Evolutionary conservation across 352 stramenopile genomes (phyloP).

Genomic region (Pythium volutum): DNA sequence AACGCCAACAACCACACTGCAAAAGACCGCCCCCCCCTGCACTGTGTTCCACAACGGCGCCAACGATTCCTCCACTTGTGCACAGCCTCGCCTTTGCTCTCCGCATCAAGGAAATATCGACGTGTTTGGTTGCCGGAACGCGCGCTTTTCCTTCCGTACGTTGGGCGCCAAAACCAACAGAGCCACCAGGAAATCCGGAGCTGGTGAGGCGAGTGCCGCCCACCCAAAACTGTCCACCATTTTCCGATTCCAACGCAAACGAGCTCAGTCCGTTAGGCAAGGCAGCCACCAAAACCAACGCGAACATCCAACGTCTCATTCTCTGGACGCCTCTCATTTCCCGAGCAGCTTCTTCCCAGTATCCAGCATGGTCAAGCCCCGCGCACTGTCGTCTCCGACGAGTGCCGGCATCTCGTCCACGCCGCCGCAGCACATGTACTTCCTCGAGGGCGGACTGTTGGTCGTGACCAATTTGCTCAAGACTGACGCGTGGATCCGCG

Average conservation of each 20-base stretch:
- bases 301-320: neutral
- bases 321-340: neutral
- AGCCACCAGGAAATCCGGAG: neutral
- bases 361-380: constrained; percentile 8
- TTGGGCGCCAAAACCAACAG: neutral
- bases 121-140: too few relatives aligned
- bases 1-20: neutral
- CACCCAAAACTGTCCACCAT: constrained; percentile 1
- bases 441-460: constrained; percentile 66
- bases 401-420: constrained; percentile 12
- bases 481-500: constrained; percentile 64
- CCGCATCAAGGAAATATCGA: neutral
- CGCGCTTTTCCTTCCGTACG: constrained; percentile 6
- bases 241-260: constrained; percentile 22
- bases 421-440: constrained; percentile 64
- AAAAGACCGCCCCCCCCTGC: neutral
- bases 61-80: neutral
- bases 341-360: constrained; percentile 1
- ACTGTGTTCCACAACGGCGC: neutral
- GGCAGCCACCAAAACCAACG: constrained; percentile 3
- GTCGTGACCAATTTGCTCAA: constrained; percentile 68
- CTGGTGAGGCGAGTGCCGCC: neutral
- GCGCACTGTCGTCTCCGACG: constrained; percentile 13
- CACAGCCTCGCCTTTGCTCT: constrained; percentile 1
- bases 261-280: constrained; percentile 7